Percentiles rank a stretch among this genome's conserved stretches.
These are phyloP conservation scores for Acacia melanoxylon DNA, from an alignment of 306 rosid genomes.

Conservation along the genomic window DNA sequence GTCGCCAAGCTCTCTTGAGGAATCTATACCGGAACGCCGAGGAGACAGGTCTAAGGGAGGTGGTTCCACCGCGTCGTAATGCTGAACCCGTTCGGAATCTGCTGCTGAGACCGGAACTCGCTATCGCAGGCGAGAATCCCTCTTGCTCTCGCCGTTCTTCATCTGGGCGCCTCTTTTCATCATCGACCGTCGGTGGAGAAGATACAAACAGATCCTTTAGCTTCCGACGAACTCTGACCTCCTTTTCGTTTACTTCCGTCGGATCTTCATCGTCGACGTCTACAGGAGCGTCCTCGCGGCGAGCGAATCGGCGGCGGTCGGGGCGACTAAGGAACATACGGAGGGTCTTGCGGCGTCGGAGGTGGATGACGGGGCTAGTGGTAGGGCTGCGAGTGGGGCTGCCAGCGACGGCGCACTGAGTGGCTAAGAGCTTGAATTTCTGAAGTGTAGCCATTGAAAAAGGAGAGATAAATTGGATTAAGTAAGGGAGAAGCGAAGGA, in stretches of 20 bases:
- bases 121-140: constrained; percentile 30
- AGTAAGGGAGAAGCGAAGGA: background rate
- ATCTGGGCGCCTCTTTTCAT: constrained; percentile 36
- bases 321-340: constrained; percentile 58
- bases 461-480: background rate
- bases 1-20: constrained; percentile 81
- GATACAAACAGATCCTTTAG: constrained; percentile 78
- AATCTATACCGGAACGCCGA: constrained; percentile 62
- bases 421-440: constrained; percentile 72
- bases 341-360: constrained; percentile 75
- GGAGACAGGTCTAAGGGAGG: constrained; percentile 47
- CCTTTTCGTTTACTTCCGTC: constrained; percentile 34
- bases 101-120: constrained; percentile 9
- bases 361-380: constrained; percentile 68
- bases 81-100: constrained; percentile 27
- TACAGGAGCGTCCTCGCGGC: constrained; percentile 25
- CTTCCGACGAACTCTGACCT: constrained; percentile 59
- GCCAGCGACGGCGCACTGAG: constrained; percentile 66
- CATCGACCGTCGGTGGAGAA: constrained; percentile 61
- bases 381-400: constrained; percentile 66
- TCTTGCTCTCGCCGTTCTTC: constrained; percentile 28
- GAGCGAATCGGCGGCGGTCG: constrained; percentile 50
- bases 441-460: constrained; percentile 60
- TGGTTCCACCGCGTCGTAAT: constrained; percentile 36
- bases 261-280: constrained; percentile 29